phyloP scores from a whole-genome alignment of 2,329 filamentous ascomycete genomes.

The Cladosporium sp. region DNA sequence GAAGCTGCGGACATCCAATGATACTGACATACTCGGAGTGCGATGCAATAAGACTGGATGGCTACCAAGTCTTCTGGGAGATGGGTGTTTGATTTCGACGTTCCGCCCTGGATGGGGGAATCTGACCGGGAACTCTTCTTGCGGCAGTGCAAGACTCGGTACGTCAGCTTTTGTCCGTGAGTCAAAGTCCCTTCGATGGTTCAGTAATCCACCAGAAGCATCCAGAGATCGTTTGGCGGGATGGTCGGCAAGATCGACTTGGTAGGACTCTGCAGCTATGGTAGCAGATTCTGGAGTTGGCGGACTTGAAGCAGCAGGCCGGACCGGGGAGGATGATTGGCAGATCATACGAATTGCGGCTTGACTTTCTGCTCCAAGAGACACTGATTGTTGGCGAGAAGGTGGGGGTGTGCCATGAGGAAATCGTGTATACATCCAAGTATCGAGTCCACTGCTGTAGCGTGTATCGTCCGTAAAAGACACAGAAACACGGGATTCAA shows the following conservation, averaged over 20 bases:
- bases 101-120: constrained; percentile 23
- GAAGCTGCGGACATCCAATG: constrained; percentile 24
- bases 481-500: constrained; percentile 31
- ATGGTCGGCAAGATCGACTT: constrained; percentile 20
- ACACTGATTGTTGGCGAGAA: constrained; percentile 11
- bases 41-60: constrained; percentile 28
- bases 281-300: constrained; percentile 28
- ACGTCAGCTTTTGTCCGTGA: background rate
- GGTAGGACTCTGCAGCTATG: constrained; percentile 26
- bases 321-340: constrained; percentile 24
- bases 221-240: constrained; percentile 23
- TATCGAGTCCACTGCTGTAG: constrained; percentile 22
- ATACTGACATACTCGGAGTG: constrained; percentile 28
- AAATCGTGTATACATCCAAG: constrained; percentile 24
- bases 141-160: constrained; percentile 23
- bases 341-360: constrained; percentile 8
- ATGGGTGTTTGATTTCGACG: constrained; percentile 28
- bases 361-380: constrained; percentile 11
- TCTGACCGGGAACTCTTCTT: constrained; percentile 28
- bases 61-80: constrained; percentile 28
- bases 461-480: constrained; percentile 29
- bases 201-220: constrained; percentile 18
- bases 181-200: constrained; percentile 18
- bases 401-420: constrained; percentile 11
- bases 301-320: constrained; percentile 29